These are phyloP conservation scores for Orbilia javanica DNA, from an alignment of 2,329 filamentous ascomycete genomes.

Conservation along the genomic window DNA sequence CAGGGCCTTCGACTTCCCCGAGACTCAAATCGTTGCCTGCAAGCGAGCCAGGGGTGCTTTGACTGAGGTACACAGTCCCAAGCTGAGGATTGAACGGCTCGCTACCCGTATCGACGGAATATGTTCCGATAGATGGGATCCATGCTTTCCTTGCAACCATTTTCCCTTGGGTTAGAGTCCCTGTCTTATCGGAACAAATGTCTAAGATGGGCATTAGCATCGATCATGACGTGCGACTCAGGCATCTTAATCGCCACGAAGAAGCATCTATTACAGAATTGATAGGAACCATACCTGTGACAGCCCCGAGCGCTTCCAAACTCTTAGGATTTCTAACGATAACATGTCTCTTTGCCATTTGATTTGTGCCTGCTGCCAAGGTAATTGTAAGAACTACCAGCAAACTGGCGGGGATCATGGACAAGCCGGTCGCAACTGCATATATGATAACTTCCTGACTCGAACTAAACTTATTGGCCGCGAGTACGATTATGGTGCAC, in stretches of 20 bases:
- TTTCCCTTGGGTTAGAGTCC: conserved; percentile 74
- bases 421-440: conserved; percentile 72
- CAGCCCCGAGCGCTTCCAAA: conserved; percentile 73
- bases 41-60: conserved; percentile 64
- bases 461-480: conserved; percentile 71
- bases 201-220: conserved; percentile 59
- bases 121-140: conserved; percentile 72
- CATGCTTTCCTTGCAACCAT: conserved; percentile 75
- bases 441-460: conserved; percentile 75
- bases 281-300: conserved; percentile 65
- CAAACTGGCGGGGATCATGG: conserved; percentile 74
- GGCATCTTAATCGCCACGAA: neutral
- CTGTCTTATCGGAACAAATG: conserved; percentile 71
- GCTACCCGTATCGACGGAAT: conserved; percentile 70
- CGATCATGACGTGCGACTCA: no score
- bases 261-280: neutral
- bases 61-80: conserved; percentile 67
- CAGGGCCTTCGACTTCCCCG: neutral
- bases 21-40: neutral
- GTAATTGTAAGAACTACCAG: conserved; percentile 77
- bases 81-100: conserved; percentile 72
- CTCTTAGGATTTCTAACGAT: conserved; percentile 72
- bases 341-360: conserved; percentile 71
- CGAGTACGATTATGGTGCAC: conserved; percentile 77
- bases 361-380: conserved; percentile 73